Evolutionary conservation across 805 yeast species (phyloP).

Genomic region (Candida tammaniensis): DNA sequence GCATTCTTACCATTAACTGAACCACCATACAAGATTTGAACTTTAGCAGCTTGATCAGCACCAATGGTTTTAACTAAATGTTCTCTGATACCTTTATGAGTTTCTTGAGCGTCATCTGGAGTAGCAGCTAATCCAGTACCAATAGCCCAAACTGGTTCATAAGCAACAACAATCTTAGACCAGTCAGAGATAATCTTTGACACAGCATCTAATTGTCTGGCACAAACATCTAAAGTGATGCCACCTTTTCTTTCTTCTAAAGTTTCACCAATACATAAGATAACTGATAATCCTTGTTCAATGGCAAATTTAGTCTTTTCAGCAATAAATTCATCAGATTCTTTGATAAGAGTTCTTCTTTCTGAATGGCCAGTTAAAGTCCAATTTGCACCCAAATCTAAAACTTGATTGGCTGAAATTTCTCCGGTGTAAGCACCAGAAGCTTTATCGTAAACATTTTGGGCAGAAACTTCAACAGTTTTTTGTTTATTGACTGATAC

Average conservation of each 20-base stretch:
- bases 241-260: conserved; percentile 91
- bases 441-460: conserved; percentile 82
- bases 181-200: conserved; percentile 80
- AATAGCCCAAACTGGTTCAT: conserved; percentile 99
- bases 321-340: conserved; percentile 87
- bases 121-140: conserved; percentile 99
- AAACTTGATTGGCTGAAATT: conserved; percentile 80
- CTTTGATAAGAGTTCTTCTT: conserved; percentile 92
- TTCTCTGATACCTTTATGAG: conserved; percentile 84
- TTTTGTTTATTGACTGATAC: conserved; percentile 63
- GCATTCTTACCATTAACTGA: conserved; percentile 96
- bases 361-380: conserved; percentile 97
- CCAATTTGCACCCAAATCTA: conserved; percentile 93
- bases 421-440: conserved; percentile 99
- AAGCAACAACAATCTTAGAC: conserved; percentile 90
- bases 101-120: conserved; percentile 95
- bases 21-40: conserved; percentile 97
- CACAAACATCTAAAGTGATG: conserved; percentile 79
- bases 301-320: conserved; percentile 92
- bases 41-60: conserved; percentile 67
- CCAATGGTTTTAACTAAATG: conserved; percentile 79
- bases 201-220: conserved; percentile 89
- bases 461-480: conserved; percentile 82
- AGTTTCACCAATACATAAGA: conserved; percentile 97
- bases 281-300: conserved; percentile 84